Base-by-base conservation (phyloP, 1,139 yeast species). In the Spencermartinsiella ligniputridi region DNA sequence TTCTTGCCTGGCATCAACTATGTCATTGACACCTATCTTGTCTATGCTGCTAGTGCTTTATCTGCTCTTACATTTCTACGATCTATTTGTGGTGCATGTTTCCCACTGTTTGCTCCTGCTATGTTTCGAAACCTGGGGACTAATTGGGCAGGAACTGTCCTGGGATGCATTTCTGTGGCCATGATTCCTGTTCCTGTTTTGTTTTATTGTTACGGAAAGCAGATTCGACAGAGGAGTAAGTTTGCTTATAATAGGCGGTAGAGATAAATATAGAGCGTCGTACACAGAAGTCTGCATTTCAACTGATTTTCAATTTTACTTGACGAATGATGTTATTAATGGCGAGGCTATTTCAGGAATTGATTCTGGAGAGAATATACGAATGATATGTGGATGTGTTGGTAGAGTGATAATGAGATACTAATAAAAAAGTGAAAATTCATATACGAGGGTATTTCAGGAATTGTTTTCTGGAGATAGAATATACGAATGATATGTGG, bases 41-140 rank as follows among this genome's bases (percentile, higher is more conserved):
- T 80, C 48, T 79, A 81, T 57, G 94, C 96, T 5, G 95, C 95
- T 3, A 83, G 95, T 25, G 96, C 96, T 1, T 71, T 88, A 52
- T 95, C 96, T 3, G 95, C 84, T n/a, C 86, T 86, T 61, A 80
- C 95, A 0, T 79, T 88, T 58, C 69, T 89, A 56, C 81, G 97
- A 71, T 79, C 89, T 50, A 79, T 70, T 0, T 75, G 77, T 55
- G 87, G 82, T 49, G 84, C 82, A 37, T 75, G 74, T 2, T 89
- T 89, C 76, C 96, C 97, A 34, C 70, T 89, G 48, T 89, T 89
- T 57, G 75, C 81, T 2, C 65, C 76, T 4, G 83, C 78, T 53
- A 82, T 88, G 95, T 86, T 87, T 63, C 63, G 68, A 8, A 74
- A 74, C 52, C 74, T 88, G 79, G 81, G 85, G 30, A 76, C 78